Conservation (phyloP, 1,139 yeast species). For the Geotrichum aggregatum region DNA sequence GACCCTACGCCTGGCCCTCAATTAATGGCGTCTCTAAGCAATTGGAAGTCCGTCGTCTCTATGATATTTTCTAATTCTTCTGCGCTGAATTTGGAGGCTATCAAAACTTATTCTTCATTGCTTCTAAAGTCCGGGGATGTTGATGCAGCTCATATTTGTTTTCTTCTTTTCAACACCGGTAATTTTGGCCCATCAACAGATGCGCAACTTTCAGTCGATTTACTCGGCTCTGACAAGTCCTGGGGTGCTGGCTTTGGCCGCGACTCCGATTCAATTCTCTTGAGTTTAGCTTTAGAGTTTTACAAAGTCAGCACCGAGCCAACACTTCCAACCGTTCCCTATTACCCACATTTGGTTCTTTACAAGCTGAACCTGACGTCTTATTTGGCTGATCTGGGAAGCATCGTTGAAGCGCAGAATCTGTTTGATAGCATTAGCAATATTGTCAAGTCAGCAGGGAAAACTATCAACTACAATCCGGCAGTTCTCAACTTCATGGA, state of each 20-base stretch:
- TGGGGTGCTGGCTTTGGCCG: slow-evolving; percentile 30
- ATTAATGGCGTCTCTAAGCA: slow-evolving; percentile 25
- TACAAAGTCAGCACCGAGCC: slow-evolving; percentile 28
- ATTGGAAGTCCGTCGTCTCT: slow-evolving; percentile 38
- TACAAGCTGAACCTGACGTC: slow-evolving; percentile 61
- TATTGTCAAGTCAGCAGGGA: slow-evolving; percentile 45
- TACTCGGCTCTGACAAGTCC: slow-evolving; percentile 18
- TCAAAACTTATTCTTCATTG: slow-evolving; percentile 36
- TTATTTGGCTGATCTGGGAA: slow-evolving; percentile 61
- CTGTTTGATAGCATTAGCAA: slow-evolving; percentile 53
- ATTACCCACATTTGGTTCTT: slow-evolving; percentile 52
- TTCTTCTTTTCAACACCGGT: slow-evolving; percentile 43
- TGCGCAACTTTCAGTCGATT: slow-evolving; percentile 4
- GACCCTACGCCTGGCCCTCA: slow-evolving; percentile 16
- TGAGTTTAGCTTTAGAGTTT: slow-evolving; percentile 73
- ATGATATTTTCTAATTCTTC: slow-evolving; percentile 37
- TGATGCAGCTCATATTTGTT: slow-evolving; percentile 39
- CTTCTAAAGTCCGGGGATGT: slow-evolving; percentile 32
- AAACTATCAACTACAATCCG: slow-evolving; percentile 43
- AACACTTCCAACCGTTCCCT: slow-evolving; percentile 34
- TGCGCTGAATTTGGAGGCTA: slow-evolving; percentile 34
- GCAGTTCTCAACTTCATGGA: slow-evolving; percentile 41
- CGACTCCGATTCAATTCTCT: slow-evolving; percentile 45
- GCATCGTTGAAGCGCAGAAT: slow-evolving; percentile 52
- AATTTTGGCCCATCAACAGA: slow-evolving; percentile 22